Evolutionary conservation across 169 alveolate genomes (phyloP), one percentile per base, ranked within the genome.

Genomic region (Plasmodium malariae): DNA sequence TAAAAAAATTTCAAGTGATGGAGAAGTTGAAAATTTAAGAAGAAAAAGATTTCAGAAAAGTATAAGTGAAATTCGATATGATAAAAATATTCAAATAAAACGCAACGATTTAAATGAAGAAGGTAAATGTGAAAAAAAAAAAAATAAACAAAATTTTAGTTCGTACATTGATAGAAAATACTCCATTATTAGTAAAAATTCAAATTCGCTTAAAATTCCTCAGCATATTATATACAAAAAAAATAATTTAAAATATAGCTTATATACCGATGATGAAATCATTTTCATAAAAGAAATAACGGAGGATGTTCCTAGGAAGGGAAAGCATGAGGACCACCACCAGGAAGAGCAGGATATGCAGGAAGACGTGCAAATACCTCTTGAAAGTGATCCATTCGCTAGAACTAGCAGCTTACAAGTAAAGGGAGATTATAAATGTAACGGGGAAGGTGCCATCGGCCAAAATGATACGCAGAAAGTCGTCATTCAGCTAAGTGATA

Each of bases 1-100:
- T 32, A 45, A 45, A 1, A 62, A 68, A 63, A 28, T 40, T 43
- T 45, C 89, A 2, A 78, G 89, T 68, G 89, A 78, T 30, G 76
- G 78, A 6, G 89, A 62, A 30, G 5, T 63, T 3, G 89, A 78
- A n/a, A n/a, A 28, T 4, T 54, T 78, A 4, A 60, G 30, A 54
- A 78, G 24, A 76, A 76, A 45, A 63, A 24, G 59, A 21, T 14
- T 63, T 9, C 4, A 32, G 45, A 45, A 78, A 78, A 63, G 49
- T 19, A 36, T 55, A n/a, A 76, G 63, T 32, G 32, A 30, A 48
- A 55, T 55, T 28, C 28, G 45, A 26, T 74, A 34, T 12, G 28
- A 55, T 9, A 34, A 54, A 12, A 21, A 3, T 26, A 51, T 40
- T 26, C 2, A 43, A 7, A 57, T 30, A 62, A 55, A 55, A 28